Percentiles rank a stretch among this genome's conserved stretches.
These are phyloP conservation scores for Metschnikowia hibisci DNA, from an alignment of 805 yeast species.

Conservation along the genomic window DNA sequence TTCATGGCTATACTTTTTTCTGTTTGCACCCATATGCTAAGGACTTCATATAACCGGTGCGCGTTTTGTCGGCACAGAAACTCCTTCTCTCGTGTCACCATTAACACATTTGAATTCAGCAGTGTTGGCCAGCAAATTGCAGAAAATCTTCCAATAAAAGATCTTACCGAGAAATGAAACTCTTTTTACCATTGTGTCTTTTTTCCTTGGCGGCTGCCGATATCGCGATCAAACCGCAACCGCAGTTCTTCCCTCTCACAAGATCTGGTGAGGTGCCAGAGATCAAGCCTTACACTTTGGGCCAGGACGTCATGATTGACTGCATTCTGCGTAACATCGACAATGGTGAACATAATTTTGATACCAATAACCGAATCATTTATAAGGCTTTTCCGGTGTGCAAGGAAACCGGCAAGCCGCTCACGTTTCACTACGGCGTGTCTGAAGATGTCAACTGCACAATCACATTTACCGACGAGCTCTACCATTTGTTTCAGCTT, in stretches of 20 bases:
- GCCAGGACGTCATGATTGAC: constrained; percentile 46
- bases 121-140: neutral
- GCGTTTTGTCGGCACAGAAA: neutral
- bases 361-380: constrained; percentile 53
- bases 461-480: constrained; percentile 55
- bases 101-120: neutral
- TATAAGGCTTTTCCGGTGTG: constrained; percentile 60
- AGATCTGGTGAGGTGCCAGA: constrained; percentile 37
- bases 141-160: neutral
- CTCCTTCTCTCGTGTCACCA: neutral
- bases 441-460: constrained; percentile 58
- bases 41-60: constrained; percentile 1
- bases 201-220: constrained; percentile 1
- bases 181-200: neutral
- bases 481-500: constrained; percentile 65
- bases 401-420: constrained; percentile 59
- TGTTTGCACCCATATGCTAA: constrained; percentile 1
- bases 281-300: constrained; percentile 32
- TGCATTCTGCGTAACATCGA: constrained; percentile 70
- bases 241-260: constrained; percentile 36
- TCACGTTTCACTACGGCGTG: constrained; percentile 50
- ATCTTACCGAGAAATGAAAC: neutral
- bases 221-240: neutral
- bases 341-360: constrained; percentile 72
- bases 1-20: too few species aligned